Conservation (phyloP, 805 yeast genomes). For the Hanseniaspora mollemarum region DNA sequence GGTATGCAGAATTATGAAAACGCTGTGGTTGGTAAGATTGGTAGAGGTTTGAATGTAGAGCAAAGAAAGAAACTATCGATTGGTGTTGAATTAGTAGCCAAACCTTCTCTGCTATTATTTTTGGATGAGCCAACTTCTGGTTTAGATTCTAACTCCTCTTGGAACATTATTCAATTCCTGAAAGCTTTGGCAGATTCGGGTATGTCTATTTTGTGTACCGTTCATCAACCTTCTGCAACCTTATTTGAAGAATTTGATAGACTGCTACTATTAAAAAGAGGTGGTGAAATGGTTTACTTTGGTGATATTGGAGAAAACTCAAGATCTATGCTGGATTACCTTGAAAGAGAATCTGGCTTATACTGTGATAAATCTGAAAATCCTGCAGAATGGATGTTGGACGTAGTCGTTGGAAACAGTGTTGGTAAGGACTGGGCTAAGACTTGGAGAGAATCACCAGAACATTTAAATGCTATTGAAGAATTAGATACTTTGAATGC, state of each 20-base stretch:
- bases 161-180: constrained; percentile 60
- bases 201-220: constrained; percentile 64
- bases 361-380: constrained; percentile 50
- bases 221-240: constrained; percentile 68
- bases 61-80: constrained; percentile 57
- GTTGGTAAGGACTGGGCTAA: constrained; percentile 61
- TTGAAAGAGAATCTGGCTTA: constrained; percentile 63
- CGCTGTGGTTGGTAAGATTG: constrained; percentile 66
- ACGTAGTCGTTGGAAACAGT: constrained; percentile 32
- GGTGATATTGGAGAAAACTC: constrained; percentile 69
- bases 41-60: constrained; percentile 60
- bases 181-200: constrained; percentile 59
- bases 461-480: constrained; percentile 39
- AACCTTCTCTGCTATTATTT: constrained; percentile 50
- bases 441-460: constrained; percentile 45
- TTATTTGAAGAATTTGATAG: constrained; percentile 59
- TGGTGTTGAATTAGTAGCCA: constrained; percentile 63
- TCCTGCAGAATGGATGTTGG: constrained; percentile 64
- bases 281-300: constrained; percentile 72
- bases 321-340: constrained; percentile 45
- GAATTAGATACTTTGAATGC: constrained; percentile 48
- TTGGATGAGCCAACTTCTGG: constrained; percentile 70
- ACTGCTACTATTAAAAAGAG: constrained; percentile 52
- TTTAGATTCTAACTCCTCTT: constrained; percentile 52
- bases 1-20: constrained; percentile 64